Evolutionary conservation across 257 asterid genomes (phyloP), one percentile per base, ranked within the genome.

Genomic region (Marsdenia floribunda): DNA sequence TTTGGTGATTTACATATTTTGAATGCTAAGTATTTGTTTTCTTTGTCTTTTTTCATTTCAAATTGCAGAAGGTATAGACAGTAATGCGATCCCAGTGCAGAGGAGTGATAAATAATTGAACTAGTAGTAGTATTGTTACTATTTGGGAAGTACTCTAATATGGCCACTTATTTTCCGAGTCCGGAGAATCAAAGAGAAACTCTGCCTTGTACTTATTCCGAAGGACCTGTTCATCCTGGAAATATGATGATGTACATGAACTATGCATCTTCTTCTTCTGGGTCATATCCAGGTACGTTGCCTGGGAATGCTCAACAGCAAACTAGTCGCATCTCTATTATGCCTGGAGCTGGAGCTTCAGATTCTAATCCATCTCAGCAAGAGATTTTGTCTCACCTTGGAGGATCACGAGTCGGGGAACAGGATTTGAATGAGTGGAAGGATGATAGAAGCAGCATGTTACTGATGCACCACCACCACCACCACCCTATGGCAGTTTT

Each of bases 161-260:
- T 91, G 98, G 89, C 88, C 18, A 77, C 92, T 52, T 89, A 81
- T 75, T 83, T 85, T 66, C 89, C 97, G 2, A 79, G 79, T 82
- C 73, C 90, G 64, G 87, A 82, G 82, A 82, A 82, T 76, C 89
- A 84, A 78, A 86, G 87, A 68, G 90, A 86, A 73, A 78, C 81
- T 79, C 80, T 84, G 76, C 79, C 93, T 15, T 33, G 63, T 74
- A 81, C 93, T 67, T 86, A 84, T 78, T 80, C 95, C 16, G 87
- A 88, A 77, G 76, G 88, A 15, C 82, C 86, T 7, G 67, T 82
- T 78, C 83, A 83, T 46, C 83, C 73, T 11, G 79, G 83, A 26
- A 87, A 84, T 80, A 82, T 83, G 67, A 86, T 83, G 73, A 80
- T 83, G 89, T 88, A 86, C 55, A 86, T 87, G 91, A 87, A 86